A percentile compares a stretch with the other conserved stretches of the same genome.
Evolutionary conservation across 2,329 filamentous ascomycete genomes (phyloP).

Genomic region (Monilinia fructicola): DNA sequence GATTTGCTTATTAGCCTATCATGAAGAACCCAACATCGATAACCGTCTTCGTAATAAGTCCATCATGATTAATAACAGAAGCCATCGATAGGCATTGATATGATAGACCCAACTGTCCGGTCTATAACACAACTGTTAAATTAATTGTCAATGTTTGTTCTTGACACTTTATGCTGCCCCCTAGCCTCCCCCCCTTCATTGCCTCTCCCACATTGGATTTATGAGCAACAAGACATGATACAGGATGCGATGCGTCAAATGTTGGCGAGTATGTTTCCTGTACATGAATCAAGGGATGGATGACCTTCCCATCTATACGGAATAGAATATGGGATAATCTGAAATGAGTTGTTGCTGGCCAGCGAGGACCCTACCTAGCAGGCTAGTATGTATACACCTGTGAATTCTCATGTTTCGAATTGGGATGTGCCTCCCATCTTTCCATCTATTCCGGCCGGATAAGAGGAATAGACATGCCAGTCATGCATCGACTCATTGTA

Average conservation of each 20-base stretch:
- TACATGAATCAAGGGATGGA: constrained; percentile 2
- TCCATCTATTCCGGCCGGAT: neutral
- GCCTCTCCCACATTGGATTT: neutral
- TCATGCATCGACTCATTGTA: neutral
- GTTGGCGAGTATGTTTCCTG: neutral
- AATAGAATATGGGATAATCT: neutral
- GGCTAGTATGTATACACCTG: neutral
- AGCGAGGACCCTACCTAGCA: too few relatives aligned
- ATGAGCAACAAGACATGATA: neutral
- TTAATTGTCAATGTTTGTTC: neutral
- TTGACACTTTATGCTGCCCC: neutral
- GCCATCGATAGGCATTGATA: neutral
- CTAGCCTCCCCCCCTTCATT: neutral
- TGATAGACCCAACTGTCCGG: constrained; percentile 3
- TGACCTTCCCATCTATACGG: neutral
- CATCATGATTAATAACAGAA: neutral
- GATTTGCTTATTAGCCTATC: neutral
- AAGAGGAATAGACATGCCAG: neutral
- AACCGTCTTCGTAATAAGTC: neutral
- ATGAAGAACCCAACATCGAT: neutral
- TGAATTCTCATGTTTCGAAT: constrained; percentile 10
- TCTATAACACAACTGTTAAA: constrained; percentile 4
- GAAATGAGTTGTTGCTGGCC: neutral
- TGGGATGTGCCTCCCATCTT: constrained; percentile 1
- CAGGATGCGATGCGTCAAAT: neutral